Conservation (phyloP, 768 basidiomycete species). For the Macrocybe gigantea region DNA sequence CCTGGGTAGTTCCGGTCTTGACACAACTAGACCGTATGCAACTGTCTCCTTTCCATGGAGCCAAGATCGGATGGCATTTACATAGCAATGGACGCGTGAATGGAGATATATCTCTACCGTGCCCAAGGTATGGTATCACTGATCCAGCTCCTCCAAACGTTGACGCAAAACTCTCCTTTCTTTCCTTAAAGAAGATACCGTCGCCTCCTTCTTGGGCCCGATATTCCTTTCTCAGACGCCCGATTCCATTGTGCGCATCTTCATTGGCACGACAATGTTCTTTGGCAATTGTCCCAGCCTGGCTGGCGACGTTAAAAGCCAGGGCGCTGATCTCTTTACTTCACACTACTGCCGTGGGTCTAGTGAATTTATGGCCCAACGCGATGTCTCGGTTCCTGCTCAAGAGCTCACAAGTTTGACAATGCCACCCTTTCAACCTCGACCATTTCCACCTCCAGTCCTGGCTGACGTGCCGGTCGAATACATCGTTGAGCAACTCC, state of each 20-base stretch:
- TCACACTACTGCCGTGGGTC: constrained; percentile 35
- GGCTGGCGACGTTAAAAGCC: constrained; percentile 22
- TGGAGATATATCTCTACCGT: constrained; percentile 12
- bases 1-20: constrained; percentile 9
- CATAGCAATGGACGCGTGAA: constrained; percentile 3
- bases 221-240: constrained; percentile 23
- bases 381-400: constrained; percentile 19
- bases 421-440: constrained; percentile 42
- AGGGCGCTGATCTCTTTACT: constrained; percentile 18
- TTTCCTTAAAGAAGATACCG: constrained; percentile 11
- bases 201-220: constrained; percentile 20
- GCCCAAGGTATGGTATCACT: constrained; percentile 13
- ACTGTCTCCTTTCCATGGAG: constrained; percentile 12
- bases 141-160: background rate
- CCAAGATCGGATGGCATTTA: constrained; percentile 8
- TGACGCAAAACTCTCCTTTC: constrained; percentile 4
- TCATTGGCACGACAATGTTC: constrained; percentile 15
- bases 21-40: background rate
- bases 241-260: constrained; percentile 11
- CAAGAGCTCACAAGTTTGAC: constrained; percentile 16
- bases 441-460: constrained; percentile 60
- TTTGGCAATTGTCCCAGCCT: constrained; percentile 24
- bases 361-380: constrained; percentile 27
- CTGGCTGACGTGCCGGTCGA: constrained; percentile 62
- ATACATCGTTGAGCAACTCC: constrained; percentile 68